Evolutionary conservation across 345 rosid genomes (phyloP), one percentile per base, ranked within the genome.

Genomic region (Kandelia obovata): DNA sequence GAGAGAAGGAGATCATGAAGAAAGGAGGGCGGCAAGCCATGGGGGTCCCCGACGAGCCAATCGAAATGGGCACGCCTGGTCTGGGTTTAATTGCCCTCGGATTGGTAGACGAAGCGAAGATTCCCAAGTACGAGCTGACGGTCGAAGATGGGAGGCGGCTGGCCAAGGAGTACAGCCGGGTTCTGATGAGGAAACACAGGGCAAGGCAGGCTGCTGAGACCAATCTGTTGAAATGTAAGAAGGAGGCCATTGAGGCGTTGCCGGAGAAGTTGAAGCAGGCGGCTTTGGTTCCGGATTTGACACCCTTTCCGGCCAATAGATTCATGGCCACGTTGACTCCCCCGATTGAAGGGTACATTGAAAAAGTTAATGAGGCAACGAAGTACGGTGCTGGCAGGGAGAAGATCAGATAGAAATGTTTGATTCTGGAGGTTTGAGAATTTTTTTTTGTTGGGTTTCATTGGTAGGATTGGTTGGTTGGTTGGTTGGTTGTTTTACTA

Each of bases 251-350:
- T 15, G 91, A 93, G 53, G 96, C 97, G 0, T 82, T 93, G 88
- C 92, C 98, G 1, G 94, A 88, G 46, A 60, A 78, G 58, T 73
- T 91, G 55, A 88, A 81, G 76, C 71, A 53, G 75, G 90, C 92
- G 0, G 97, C 97, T 0, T 72, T 92, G 78, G 85, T 87, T 20
- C 97, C 96, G 2, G 98, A 93, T 77, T 76, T 82, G 74, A 71
- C 91, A 7, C 96, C 96, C 0, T 89, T 89, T 68, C 97, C 99
- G 0, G 83, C 77, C 0, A 83, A 85, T 67, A 80, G 96, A 69
- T 87, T 86, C 64, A 87, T 89, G 97, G 93, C 97, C 0, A 85
- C 96, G 1, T 84, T 95, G 65, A 92, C 97, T n/a, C 96, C 97
- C 4, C 97, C 99, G 3, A 95, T 92, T 76, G 96, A 92, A 79